phyloP scores from a whole-genome alignment of 345 rosid species.

The Cardamine occulta region DNA sequence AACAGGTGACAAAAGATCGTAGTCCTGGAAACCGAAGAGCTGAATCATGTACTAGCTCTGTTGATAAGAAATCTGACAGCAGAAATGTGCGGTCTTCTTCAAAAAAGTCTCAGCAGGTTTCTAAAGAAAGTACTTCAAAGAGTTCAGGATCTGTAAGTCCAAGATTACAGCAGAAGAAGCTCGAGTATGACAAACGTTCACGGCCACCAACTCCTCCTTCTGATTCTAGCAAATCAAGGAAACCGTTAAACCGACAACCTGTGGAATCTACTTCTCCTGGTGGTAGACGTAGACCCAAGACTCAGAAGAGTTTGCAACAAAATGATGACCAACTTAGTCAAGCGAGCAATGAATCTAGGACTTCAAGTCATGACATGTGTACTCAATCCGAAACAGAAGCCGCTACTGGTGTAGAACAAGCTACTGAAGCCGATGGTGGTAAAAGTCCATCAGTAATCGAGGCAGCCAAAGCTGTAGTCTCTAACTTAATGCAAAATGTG shows the following conservation, averaged over 20 bases:
- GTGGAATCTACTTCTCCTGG: slow-evolving; percentile 65
- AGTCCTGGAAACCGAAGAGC: slow-evolving; percentile 50
- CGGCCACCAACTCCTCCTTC: slow-evolving; percentile 87
- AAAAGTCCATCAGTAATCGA: slow-evolving; percentile 51
- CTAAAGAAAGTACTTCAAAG: slow-evolving; percentile 60
- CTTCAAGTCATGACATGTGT: slow-evolving; percentile 61
- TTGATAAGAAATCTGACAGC: slow-evolving; percentile 56
- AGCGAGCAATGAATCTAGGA: slow-evolving; percentile 70
- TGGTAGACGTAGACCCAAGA: slow-evolving; percentile 55
- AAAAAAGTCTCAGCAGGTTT: slow-evolving; percentile 49
- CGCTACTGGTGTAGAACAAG: slow-evolving; percentile 41
- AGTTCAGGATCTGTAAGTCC: slow-evolving; percentile 76
- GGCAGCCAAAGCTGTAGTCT: slow-evolving; percentile 48
- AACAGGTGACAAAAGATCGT: slow-evolving; percentile 50
- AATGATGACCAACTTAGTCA: slow-evolving; percentile 80
- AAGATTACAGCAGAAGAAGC: slow-evolving; percentile 77
- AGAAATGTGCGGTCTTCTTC: slow-evolving; percentile 51
- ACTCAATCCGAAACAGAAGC: slow-evolving; percentile 57
- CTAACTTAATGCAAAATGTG: slow-evolving; percentile 56
- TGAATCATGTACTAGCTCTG: slow-evolving; percentile 48
- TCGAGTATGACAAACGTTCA: slow-evolving; percentile 69
- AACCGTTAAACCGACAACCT: slow-evolving; percentile 49
- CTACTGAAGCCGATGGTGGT: slow-evolving; percentile 43
- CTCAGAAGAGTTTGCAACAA: slow-evolving; percentile 50
- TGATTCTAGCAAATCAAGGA: slow-evolving; percentile 65